Conservation (phyloP, 1,139 yeast species). For the Suhomyces choctaworum region DNA sequence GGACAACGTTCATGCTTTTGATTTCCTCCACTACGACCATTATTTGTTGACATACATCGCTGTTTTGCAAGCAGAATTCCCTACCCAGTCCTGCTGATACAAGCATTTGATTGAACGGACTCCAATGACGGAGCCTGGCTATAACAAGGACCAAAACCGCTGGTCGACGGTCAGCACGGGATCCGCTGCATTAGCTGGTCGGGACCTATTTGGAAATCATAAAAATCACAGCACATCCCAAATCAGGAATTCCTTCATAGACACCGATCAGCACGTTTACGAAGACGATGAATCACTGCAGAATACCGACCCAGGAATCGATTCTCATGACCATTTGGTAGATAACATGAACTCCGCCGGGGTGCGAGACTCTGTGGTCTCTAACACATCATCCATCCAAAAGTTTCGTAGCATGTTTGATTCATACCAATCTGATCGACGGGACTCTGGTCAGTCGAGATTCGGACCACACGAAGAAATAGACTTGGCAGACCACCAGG, state of each 20-base stretch:
- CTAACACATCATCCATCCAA: slow-evolving; percentile 18
- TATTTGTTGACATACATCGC: too few relatives aligned
- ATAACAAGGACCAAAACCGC: slow-evolving; percentile 13
- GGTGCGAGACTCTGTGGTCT: slow-evolving; percentile 12
- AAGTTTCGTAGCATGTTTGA: slow-evolving; percentile 18
- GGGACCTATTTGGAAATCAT: slow-evolving; percentile 15
- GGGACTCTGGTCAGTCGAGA: slow-evolving; percentile 2
- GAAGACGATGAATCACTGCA: slow-evolving; percentile 3
- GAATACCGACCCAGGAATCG: too few relatives aligned
- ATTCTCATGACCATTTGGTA: too few relatives aligned
- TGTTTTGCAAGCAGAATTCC: too few relatives aligned
- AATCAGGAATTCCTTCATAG: slow-evolving; percentile 7
- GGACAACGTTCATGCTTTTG: too few relatives aligned
- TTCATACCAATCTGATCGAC: too few relatives aligned
- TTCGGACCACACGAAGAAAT: slow-evolving; percentile 4
- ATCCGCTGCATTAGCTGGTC: slow-evolving; percentile 15
- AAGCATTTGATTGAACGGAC: too few relatives aligned
- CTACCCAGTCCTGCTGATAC: too few relatives aligned
- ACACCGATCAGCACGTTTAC: slow-evolving; percentile 3
- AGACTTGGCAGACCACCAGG: slow-evolving; percentile 13
- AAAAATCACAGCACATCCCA: slow-evolving; percentile 4
- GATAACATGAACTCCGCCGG: slow-evolving; percentile 2
- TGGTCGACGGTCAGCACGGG: slow-evolving; percentile 16
- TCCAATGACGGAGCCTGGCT: too few relatives aligned
- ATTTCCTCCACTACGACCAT: too few relatives aligned